Evolutionary conservation across 768 basidiomycete species (phyloP).

Genomic region (Pleurotus eryngii): DNA sequence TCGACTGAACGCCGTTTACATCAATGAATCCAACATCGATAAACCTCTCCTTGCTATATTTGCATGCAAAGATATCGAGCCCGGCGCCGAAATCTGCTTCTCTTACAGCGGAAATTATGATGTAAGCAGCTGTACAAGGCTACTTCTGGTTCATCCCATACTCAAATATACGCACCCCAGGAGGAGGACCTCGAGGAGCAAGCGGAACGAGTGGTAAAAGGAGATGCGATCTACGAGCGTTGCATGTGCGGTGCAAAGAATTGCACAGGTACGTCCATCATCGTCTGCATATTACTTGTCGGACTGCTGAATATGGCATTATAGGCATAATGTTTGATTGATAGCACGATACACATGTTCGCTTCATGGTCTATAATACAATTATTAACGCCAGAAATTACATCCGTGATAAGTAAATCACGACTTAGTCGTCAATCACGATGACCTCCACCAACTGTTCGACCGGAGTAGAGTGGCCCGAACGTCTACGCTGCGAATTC

Average conservation of each 20-base stretch:
- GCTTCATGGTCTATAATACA: background rate
- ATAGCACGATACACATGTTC: background rate
- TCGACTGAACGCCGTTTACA: conserved; percentile 65
- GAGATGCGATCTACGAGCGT: conserved; percentile 42
- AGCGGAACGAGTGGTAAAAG: conserved; percentile 12
- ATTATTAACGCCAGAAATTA: background rate
- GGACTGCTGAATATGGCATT: background rate
- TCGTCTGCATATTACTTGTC: background rate
- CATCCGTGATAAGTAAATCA: background rate
- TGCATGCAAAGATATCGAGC: conserved; percentile 57
- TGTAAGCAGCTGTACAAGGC: conserved; percentile 21
- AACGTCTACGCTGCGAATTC: conserved; percentile 14
- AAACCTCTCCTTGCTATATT: conserved; percentile 72
- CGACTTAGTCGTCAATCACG: conserved; percentile 36
- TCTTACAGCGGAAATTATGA: conserved; percentile 60
- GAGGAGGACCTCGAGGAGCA: conserved; percentile 10
- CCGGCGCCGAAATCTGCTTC: conserved; percentile 73
- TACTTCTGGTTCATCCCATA: no score
- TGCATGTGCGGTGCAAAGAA: conserved; percentile 52
- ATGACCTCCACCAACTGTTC: conserved; percentile 38
- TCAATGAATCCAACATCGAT: conserved; percentile 70
- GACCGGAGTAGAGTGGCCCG: conserved; percentile 8
- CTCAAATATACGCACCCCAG: background rate
- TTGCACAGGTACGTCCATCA: conserved; percentile 38
- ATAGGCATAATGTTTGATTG: conserved; percentile 5